A percentile compares a stretch with the other conserved stretches of the same genome.
These are phyloP conservation scores for Paecilomyces sp. DNA, from an alignment of 2,329 filamentous ascomycete genomes.

Conservation along the genomic window DNA sequence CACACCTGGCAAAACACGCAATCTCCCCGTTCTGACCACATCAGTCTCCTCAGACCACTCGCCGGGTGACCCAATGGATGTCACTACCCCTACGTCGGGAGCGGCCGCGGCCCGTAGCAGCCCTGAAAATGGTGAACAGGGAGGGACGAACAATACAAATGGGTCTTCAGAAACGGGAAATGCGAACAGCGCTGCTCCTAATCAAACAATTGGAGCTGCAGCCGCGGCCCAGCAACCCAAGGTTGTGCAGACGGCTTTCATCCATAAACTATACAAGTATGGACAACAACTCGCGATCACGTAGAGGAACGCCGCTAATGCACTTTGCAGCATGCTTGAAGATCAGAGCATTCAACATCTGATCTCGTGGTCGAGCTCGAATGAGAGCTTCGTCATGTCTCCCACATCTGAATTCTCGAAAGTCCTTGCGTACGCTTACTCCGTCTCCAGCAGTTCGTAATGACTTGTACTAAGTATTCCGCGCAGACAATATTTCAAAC, in stretches of 20 bases:
- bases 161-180: slow-evolving; percentile 21
- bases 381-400: slow-evolving; percentile 98
- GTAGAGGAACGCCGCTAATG: slow-evolving; percentile 10
- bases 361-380: slow-evolving; percentile 89
- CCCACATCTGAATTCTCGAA: slow-evolving; percentile 96
- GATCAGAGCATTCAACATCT: slow-evolving; percentile 87
- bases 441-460: slow-evolving; percentile 9
- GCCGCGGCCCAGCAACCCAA: slow-evolving; percentile 78
- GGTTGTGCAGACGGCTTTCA: slow-evolving; percentile 96
- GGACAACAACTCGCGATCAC: slow-evolving; percentile 18
- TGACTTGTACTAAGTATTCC: slow-evolving; percentile 12
- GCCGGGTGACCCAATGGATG: slow-evolving; percentile 49
- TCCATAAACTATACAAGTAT: slow-evolving; percentile 98
- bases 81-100: slow-evolving; percentile 41
- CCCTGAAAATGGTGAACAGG: slow-evolving; percentile 40
- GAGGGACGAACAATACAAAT: slow-evolving; percentile 26
- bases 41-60: slow-evolving; percentile 35
- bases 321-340: slow-evolving; percentile 74
- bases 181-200: slow-evolving; percentile 14
- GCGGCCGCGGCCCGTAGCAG: slow-evolving; percentile 43
- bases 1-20: slow-evolving; percentile 41
- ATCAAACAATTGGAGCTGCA: slow-evolving; percentile 37
- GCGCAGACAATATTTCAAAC: slow-evolving; percentile 91
- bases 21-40: slow-evolving; percentile 46
- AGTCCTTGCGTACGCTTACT: slow-evolving; percentile 74